A percentile compares a stretch with the other conserved stretches of the same genome.
Conservation (phyloP, 805 yeast genomes). For the Candida ulmi region DNA sequence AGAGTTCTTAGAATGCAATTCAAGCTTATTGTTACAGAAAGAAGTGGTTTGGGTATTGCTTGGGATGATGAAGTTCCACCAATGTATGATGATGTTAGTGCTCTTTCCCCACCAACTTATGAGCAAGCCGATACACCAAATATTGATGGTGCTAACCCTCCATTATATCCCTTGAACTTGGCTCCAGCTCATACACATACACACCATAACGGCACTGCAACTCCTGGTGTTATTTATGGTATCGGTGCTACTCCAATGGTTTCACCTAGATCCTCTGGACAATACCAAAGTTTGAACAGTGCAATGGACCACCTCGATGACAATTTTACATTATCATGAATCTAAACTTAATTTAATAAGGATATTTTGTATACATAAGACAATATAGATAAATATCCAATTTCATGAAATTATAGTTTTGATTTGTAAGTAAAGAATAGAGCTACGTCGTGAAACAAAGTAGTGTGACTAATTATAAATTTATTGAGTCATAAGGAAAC, state of each 20-base stretch:
- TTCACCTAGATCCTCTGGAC: conserved; percentile 22
- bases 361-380: too few species aligned
- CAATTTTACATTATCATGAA: neutral
- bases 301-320: conserved; percentile 13
- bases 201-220: conserved; percentile 18
- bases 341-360: neutral
- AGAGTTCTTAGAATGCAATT: conserved; percentile 94
- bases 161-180: conserved; percentile 21
- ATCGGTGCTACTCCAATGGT: conserved; percentile 37
- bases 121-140: conserved; percentile 23
- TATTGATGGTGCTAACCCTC: conserved; percentile 17
- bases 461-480: too few species aligned
- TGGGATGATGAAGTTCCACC: conserved; percentile 99
- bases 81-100: conserved; percentile 76
- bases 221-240: conserved; percentile 37
- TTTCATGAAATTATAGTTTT: too few species aligned
- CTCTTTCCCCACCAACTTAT: conserved; percentile 86
- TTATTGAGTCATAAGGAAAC: too few species aligned
- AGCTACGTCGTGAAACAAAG: too few species aligned
- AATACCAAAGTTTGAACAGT: conserved; percentile 19
- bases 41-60: conserved; percentile 92
- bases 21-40: conserved; percentile 72
- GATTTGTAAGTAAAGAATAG: too few species aligned
- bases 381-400: too few species aligned
- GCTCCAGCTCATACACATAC: conserved; percentile 22